These are phyloP conservation scores for Rubia tinctorum DNA, from an alignment of 305 asterid species.

Conservation along the genomic window DNA sequence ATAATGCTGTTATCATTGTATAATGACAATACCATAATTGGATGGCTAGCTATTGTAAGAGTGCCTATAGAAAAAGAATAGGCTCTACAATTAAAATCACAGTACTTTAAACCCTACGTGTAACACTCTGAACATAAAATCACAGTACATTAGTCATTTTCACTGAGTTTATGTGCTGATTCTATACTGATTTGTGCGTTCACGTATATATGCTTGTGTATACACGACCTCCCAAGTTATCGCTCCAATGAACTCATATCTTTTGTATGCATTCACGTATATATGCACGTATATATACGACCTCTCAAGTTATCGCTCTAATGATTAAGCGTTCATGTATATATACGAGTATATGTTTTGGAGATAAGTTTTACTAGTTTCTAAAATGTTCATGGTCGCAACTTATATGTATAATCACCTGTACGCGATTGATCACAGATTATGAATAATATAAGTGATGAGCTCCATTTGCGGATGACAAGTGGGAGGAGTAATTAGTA, in stretches of 20 bases:
- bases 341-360: too few species aligned
- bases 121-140: not conserved
- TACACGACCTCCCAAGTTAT: too few species aligned
- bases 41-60: not conserved
- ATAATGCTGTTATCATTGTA: conserved; percentile 5
- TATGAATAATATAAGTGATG: not conserved
- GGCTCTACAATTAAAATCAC: too few species aligned
- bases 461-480: conserved; percentile 10
- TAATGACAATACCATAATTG: not conserved
- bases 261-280: not conserved
- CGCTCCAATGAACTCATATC: too few species aligned
- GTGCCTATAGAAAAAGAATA: not conserved
- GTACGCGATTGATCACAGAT: too few species aligned
- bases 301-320: not conserved
- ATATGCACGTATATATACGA: not conserved
- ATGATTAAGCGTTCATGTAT: too few species aligned
- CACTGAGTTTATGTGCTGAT: too few species aligned
- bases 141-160: too few species aligned
- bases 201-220: too few species aligned
- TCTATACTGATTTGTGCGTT: too few species aligned
- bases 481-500: conserved; percentile 3
- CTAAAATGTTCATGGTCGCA: not conserved
- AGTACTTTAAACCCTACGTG: not conserved
- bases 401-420: not conserved
- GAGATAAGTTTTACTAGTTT: not conserved